phyloP scores from a whole-genome alignment of 2,329 filamentous ascomycete genomes.

The Hypomyces perniciosus region DNA sequence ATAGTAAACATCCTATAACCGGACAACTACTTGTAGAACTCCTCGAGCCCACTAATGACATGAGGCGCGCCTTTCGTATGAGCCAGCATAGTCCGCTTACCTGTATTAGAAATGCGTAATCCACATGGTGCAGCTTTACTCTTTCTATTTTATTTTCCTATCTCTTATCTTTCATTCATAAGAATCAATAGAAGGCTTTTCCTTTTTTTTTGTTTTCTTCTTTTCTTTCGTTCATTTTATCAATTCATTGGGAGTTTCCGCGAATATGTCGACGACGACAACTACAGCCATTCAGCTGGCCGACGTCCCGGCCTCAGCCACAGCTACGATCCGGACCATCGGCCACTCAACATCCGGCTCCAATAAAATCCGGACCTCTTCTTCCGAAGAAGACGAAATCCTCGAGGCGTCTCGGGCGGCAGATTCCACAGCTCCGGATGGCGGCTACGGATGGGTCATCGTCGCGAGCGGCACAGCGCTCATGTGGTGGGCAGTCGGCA shows the following conservation, averaged over 20 bases:
- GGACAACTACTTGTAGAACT: too few species aligned
- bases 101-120: too few species aligned
- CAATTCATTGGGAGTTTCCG: background rate
- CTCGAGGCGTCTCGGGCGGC: slow-evolving; percentile 38
- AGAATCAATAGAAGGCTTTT: too few species aligned
- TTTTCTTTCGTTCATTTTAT: too few species aligned
- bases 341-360: background rate
- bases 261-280: background rate
- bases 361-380: background rate
- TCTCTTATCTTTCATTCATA: too few species aligned
- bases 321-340: background rate
- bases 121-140: too few species aligned
- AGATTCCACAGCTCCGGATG: slow-evolving; percentile 44
- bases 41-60: too few species aligned
- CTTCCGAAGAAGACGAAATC: slow-evolving; percentile 15
- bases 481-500: slow-evolving; percentile 52
- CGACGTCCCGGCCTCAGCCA: background rate
- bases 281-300: slow-evolving; percentile 1
- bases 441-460: slow-evolving; percentile 52
- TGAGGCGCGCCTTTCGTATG: too few species aligned
- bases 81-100: too few species aligned
- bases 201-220: too few species aligned
- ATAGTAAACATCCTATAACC: too few species aligned
- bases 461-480: slow-evolving; percentile 44
- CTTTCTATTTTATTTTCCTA: too few species aligned